Percentiles rank a stretch among this genome's conserved stretches.
Evolutionary conservation across 441 rosid genomes (phyloP).

Genomic region (Eutrema salsugineum): DNA sequence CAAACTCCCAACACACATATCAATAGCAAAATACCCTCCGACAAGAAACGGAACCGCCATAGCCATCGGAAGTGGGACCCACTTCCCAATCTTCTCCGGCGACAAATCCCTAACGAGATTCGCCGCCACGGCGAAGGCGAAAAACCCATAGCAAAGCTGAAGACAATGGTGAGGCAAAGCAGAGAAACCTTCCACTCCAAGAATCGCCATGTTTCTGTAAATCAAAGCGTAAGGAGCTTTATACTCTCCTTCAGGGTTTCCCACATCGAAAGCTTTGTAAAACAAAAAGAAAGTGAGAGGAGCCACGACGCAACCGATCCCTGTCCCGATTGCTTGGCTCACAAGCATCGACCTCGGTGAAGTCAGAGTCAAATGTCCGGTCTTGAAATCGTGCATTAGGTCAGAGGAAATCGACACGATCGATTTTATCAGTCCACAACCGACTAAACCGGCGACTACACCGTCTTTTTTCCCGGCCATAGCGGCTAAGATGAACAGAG

Average conservation of each 20-base stretch:
- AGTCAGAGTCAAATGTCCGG: conserved; percentile 71
- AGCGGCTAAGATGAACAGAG: conserved; percentile 73
- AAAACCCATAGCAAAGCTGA: conserved; percentile 68
- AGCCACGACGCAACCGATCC: conserved; percentile 73
- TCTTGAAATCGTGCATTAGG: conserved; percentile 88
- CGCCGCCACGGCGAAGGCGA: conserved; percentile 53
- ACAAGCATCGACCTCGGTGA: conserved; percentile 80
- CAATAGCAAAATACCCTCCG: conserved; percentile 77
- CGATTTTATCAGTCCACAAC: conserved; percentile 74
- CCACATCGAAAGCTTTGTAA: conserved; percentile 73
- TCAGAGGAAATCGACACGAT: conserved; percentile 78
- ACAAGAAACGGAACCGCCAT: conserved; percentile 93
- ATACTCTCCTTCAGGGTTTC: conserved; percentile 72
- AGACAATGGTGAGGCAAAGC: conserved; percentile 81
- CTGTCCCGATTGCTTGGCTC: conserved; percentile 73
- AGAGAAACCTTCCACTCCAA: conserved; percentile 84
- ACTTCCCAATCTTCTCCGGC: conserved; percentile 50
- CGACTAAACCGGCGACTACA: conserved; percentile 72
- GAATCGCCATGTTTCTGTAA: conserved; percentile 83
- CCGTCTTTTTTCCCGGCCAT: conserved; percentile 61
- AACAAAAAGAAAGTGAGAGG: conserved; percentile 69
- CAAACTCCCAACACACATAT: conserved; percentile 84
- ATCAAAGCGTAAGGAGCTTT: conserved; percentile 82
- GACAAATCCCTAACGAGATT: conserved; percentile 51
- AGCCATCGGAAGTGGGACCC: conserved; percentile 80